Evolutionary conservation across 1,139 yeast species (phyloP), one percentile per base, ranked within the genome.

Genomic region (Kluyveromyces sp.): DNA sequence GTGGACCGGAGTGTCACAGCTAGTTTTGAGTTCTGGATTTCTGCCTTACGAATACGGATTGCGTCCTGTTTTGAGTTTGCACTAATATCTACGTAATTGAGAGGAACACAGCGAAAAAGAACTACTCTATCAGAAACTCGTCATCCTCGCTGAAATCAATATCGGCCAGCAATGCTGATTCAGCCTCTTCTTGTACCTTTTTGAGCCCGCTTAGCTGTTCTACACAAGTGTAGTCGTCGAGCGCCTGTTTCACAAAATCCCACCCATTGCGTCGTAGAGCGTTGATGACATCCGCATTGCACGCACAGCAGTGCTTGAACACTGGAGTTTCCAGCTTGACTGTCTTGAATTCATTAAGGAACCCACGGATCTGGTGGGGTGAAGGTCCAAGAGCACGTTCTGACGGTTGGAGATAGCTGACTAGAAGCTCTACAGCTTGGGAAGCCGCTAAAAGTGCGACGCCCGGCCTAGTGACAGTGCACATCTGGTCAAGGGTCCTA

Each of bases 401-500:
- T 9, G 49, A 56, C 8, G 49, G 49, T 60, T 92, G 97, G 37
- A 87, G 58, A 0, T 85, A 54, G 0, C 95, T 78, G 0, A 86
- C 83, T 50, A 86, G 61, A 11, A 94, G 66, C 59, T 92, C 98
- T 0, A 87, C 95, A 0, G 95, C 95, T 36, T 81, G 67, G 0
- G 96, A 78, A 0, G 95, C 76, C 0, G 98, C 97, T 64, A 87
- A 68, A 56, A 84, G 68, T 0, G 98, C 95, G 0, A 83, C 89
- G 0, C 99, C 98, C 0, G 99, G 98, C 37, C 98, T 69, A 0
- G 98, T 92, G 1, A 92, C 98, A 0, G 98, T 92, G 60, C 99
- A 92, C 96, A 92, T 92, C 62, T 92, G 97, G 64, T 92, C 99
- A 48, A 92, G 67, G 0, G 96, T 84, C 42, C 95, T 70, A 57